Evolutionary conservation across 2,329 filamentous ascomycete species (phyloP), one percentile per base, ranked within the genome.

Genomic region (Sporothrix luriei): DNA sequence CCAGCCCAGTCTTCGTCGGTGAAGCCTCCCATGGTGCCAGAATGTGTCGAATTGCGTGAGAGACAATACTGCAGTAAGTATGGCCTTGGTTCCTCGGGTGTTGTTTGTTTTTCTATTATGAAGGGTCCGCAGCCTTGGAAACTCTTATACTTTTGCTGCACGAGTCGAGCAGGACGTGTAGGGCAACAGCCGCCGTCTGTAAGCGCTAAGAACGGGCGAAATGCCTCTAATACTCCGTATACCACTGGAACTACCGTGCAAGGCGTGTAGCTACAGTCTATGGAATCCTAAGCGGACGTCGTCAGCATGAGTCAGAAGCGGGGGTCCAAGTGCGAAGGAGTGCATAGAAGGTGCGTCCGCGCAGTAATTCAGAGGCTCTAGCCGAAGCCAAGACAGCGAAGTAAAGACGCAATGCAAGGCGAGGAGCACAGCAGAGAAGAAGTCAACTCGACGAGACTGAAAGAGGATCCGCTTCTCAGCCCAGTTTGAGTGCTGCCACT

Each of bases 1-100:
- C 87, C 85, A 40, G 81, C 82, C 86, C 87, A 90, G 69, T 88
- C 86, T 69, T 87, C 82, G 51, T 87, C 83, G 10, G 72, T 67
- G n/a, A 71, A 73, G 9, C 46, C 59, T 43, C 73, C 72, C 72
- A 16, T 43, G 49, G 29, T 43, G 21, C 14, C 29, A 49, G 21
- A 3, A 16, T 11, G 19, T 49, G 48, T 49, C 16, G 48, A 21
- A 19, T 21, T 49, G 19, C 5, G 19, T 49, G 48, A 33, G 29
- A 33, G 33, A 6, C 9, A 6, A 5, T 10, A 1, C 6, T 19
- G 19, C 6, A 59, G 49, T 26, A 26, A 40, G 13, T 38, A 21
- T 43, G 57, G 9, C 33, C 7, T 33, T 33, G 33, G 33, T 7
- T 62, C 16, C 38, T 6, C 46, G 38, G 57, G 2, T 26, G n/a